Evolutionary conservation across 139 green algal species (phyloP), one percentile per base, ranked within the genome.

Genomic region (Volvox africanus): DNA sequence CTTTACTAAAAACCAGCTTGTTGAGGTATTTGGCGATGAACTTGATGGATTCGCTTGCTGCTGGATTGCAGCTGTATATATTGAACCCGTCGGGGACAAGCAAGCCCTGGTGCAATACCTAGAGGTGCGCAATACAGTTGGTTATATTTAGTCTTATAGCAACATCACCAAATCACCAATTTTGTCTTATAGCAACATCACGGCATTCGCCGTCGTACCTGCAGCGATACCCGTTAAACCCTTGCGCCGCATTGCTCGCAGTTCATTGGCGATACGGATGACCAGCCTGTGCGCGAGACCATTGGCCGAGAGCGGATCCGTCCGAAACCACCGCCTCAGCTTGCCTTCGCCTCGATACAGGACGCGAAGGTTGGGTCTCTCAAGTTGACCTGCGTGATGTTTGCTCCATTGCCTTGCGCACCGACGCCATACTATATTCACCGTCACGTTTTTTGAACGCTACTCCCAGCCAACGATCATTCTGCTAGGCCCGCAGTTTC

Each of bases 321-420:
- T 21, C 86, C 86, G 0, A n/a, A 69, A 18, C 71, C 73, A 13
- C 86, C 71, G 16, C 1, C 20, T 18, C 30, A 83, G 50, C 73
- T 84, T 1, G 30, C 73, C 30, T 84, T 90, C 21, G 32, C 36
- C 1, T 77, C 50, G 32, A 90, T 90, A 32, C 32, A 75, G 50
- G 86, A 81, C 12, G 21, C 82, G 9, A n/a, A 83, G 71, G 86
- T 90, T 50, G 36, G 78, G 35, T 35, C 14, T 36, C 28, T 79
- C 65, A 9, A 55, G 44, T 55, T 14, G 44, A 9, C 44, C 9
- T 55, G 44, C 44, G 44, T 55, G 44, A 55, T 55, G 44, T 55
- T 55, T 55, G 44, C 44, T 55, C 9, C 44, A 55, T 9, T 5
- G 44, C 44, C 44, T 55, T 55, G 44, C 44, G 44, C 5, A 55